Percentiles rank a stretch among this genome's conserved stretches.
These are phyloP conservation scores for Daedaleopsis nitida DNA, from an alignment of 768 basidiomycete species.

Conservation along the genomic window DNA sequence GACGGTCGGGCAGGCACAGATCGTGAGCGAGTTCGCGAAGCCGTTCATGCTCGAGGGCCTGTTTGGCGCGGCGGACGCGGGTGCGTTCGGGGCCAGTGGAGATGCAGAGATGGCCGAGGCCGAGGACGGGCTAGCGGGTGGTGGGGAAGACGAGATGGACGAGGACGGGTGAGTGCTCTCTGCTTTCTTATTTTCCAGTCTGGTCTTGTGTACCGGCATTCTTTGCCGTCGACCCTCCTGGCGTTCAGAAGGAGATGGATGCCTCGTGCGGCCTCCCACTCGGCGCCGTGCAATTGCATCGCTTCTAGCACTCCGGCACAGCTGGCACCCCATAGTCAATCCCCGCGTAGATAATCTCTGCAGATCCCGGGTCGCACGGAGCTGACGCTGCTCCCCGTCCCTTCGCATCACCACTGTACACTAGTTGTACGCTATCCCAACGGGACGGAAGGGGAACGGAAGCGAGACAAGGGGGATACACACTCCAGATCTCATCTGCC, in stretches of 20 bases:
- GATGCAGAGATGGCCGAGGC: slow-evolving; percentile 36
- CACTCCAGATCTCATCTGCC: background rate
- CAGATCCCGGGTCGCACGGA: too few relatives aligned
- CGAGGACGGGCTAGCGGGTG: slow-evolving; percentile 18
- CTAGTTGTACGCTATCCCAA: too few relatives aligned
- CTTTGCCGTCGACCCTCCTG: background rate
- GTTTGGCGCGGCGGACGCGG: slow-evolving; percentile 78
- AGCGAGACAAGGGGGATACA: too few relatives aligned
- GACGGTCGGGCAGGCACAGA: slow-evolving; percentile 78
- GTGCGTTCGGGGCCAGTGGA: slow-evolving; percentile 58
- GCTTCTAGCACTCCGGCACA: too few relatives aligned
- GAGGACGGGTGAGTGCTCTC: slow-evolving; percentile 43
- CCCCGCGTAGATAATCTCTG: too few relatives aligned
- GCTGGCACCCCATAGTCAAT: too few relatives aligned
- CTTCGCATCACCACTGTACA: too few relatives aligned
- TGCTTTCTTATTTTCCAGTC: background rate
- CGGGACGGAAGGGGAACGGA: too few relatives aligned
- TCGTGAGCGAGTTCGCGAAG: slow-evolving; percentile 67
- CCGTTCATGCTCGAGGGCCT: slow-evolving; percentile 84
- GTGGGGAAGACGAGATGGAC: slow-evolving; percentile 37
- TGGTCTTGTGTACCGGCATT: background rate
- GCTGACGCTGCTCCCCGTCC: too few relatives aligned
- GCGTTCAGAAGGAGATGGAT: too few relatives aligned
- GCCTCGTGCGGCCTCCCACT: too few relatives aligned
- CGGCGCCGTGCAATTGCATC: too few relatives aligned